Percentiles rank a stretch among this genome's conserved stretches.
Conservation (phyloP, 2,329 filamentous ascomycete genomes). For the Diplocarpon mali region DNA sequence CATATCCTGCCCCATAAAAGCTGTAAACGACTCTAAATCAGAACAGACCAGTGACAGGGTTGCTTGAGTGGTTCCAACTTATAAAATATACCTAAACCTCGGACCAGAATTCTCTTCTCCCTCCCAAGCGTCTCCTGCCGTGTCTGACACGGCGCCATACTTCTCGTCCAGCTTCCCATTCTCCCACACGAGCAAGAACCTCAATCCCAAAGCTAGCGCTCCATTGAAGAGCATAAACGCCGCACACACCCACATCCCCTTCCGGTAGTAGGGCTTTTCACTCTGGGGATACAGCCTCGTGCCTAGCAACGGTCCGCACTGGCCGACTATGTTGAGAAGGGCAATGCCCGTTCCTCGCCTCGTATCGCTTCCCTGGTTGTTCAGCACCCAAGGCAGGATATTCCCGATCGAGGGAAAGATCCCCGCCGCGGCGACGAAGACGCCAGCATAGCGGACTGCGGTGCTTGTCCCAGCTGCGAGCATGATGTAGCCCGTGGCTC, state of each 20-base stretch:
- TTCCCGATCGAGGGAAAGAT: constrained; percentile 60
- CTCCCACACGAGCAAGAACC: constrained; percentile 44
- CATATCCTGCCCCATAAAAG: no score
- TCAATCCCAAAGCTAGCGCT: constrained; percentile 39
- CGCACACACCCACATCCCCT: constrained; percentile 49
- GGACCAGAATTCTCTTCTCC: constrained; percentile 23
- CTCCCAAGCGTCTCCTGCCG: neutral
- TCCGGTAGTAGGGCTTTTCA: constrained; percentile 36
- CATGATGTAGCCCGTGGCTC: constrained; percentile 7
- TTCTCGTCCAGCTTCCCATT: constrained; percentile 47
- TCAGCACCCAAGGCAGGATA: constrained; percentile 58
- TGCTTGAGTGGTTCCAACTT: neutral
- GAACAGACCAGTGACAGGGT: no score
- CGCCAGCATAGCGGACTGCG: constrained; percentile 6
- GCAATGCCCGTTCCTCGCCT: constrained; percentile 56
- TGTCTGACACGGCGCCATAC: constrained; percentile 13
- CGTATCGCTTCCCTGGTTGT: constrained; percentile 60
- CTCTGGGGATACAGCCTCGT: constrained; percentile 49
- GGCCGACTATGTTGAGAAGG: constrained; percentile 57
- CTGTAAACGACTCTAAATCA: no score
- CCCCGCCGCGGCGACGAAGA: constrained; percentile 43
- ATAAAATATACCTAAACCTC: constrained; percentile 7
- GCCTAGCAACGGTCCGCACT: constrained; percentile 51
- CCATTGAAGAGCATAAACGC: constrained; percentile 51
- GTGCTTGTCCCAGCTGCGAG: constrained; percentile 3